Percentiles rank a stretch among this genome's conserved stretches.
phyloP scores from a whole-genome alignment of 1,284 basidiomycete genomes.

The Malassezia globosa region DNA sequence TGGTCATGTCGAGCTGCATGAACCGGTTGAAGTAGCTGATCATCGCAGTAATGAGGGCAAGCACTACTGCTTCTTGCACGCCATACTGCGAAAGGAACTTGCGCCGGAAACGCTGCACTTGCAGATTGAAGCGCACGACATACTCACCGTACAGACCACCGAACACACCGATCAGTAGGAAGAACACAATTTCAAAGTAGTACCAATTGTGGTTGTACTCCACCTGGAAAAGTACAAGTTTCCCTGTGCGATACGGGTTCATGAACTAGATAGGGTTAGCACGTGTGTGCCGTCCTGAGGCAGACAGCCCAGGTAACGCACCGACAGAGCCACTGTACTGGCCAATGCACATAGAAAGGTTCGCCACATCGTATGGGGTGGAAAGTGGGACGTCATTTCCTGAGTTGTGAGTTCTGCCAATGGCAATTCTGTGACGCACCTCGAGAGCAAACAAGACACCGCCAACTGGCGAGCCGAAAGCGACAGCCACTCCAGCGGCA shows the following conservation, averaged over 20 bases:
- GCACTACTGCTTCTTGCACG: constrained; percentile 73
- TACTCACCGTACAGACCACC: constrained; percentile 95
- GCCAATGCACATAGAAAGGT: constrained; percentile 94
- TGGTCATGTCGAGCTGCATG: constrained; percentile 93
- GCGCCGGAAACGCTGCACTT: constrained; percentile 82
- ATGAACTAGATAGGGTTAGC: constrained; percentile 57
- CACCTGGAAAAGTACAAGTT: constrained; percentile 93
- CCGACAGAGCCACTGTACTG: constrained; percentile 88
- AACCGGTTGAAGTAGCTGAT: constrained; percentile 91
- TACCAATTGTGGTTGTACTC: constrained; percentile 98
- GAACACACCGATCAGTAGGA: constrained; percentile 85
- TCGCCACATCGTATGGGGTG: constrained; percentile 94
- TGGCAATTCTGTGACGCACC: too few species aligned
- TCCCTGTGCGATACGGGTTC: constrained; percentile 96
- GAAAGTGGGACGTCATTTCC: constrained; percentile 78
- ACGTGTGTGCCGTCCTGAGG: too few species aligned
- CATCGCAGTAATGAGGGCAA: constrained; percentile 78
- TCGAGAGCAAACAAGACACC: constrained; percentile 79
- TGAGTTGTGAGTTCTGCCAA: too few species aligned
- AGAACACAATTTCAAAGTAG: constrained; percentile 95
- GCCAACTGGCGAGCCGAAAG: constrained; percentile 93
- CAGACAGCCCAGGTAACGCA: background rate
- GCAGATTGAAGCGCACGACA: constrained; percentile 90
- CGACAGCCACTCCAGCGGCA: constrained; percentile 92
- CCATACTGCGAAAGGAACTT: constrained; percentile 74